These are phyloP conservation scores for Cicer yamashitae DNA, from an alignment of 306 rosid species.

Conservation along the genomic window DNA sequence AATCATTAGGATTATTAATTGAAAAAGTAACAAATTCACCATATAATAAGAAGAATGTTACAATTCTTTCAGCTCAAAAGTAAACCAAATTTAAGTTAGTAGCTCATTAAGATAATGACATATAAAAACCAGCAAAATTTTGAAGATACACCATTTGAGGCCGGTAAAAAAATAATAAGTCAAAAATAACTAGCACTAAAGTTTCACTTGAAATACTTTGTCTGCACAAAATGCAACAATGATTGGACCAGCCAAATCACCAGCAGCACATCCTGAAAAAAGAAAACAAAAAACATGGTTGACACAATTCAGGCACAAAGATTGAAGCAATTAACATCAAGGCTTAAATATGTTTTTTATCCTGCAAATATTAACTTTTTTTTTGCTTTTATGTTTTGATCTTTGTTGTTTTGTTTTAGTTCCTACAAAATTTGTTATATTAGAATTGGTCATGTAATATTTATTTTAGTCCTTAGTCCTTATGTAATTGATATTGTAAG, in stretches of 20 bases:
- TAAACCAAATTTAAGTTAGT: conserved; percentile 18
- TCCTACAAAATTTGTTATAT: too few species aligned
- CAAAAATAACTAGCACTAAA: conserved; percentile 46
- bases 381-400: too few species aligned
- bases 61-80: conserved; percentile 19
- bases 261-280: conserved; percentile 73
- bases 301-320: neutral
- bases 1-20: neutral
- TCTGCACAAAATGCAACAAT: conserved; percentile 59
- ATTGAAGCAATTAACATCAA: neutral
- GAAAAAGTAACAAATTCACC: conserved; percentile 28
- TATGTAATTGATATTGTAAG: too few species aligned
- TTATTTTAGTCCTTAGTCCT: too few species aligned
- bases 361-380: too few species aligned
- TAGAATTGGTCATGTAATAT: too few species aligned
- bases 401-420: too few species aligned
- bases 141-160: conserved; percentile 33
- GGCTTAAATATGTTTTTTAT: too few species aligned
- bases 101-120: conserved; percentile 18
- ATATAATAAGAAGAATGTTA: conserved; percentile 26
- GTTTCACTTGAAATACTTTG: conserved; percentile 49
- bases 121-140: conserved; percentile 30
- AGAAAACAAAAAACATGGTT: neutral
- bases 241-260: conserved; percentile 86
- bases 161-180: conserved; percentile 31